Base-by-base conservation (phyloP, 2,329 filamentous ascomycete species). In the Clonostachys solani region DNA sequence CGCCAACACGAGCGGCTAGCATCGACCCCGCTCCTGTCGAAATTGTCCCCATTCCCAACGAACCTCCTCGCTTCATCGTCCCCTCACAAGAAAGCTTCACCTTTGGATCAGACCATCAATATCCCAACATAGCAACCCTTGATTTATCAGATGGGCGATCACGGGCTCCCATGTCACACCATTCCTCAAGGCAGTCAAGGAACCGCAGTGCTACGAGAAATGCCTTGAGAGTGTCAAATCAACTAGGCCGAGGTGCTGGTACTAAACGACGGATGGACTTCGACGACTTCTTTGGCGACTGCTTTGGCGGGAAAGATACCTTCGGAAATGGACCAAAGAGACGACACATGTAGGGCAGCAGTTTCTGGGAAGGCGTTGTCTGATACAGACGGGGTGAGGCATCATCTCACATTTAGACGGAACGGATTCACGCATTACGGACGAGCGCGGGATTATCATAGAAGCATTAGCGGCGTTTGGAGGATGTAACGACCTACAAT, bases 201-300 rank as follows among this genome's bases (percentile, higher is more conserved):
- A 37, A 52, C 55, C n/a, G 59, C 55, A 19, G 51, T 52, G 23
- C 23, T 29, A 29, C 23, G 23, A 17, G n/a, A 5, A 46, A 38
- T 29, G 9, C 33, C 9, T 42, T 36, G n/a, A 15, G 40, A 33
- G 16, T n/a, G 9, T n/a, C 47, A 9, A 56, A 63, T 52, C 72
- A 77, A 43, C 67, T 88, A 9, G 82, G 83, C 5, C 77, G 77
- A 49, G 83, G 81, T 7, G 80, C 85, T 9, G 87, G 87, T 2
- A 77, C 82, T 55, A 92, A 92, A 64, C 78, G 87, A 40, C 80
- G 86, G 56, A 77, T 89, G 55, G 86, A 87, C 56, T 78, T 88
- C 57, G 80, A 82, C 19, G 87, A 92, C 58, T 83, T 90, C 46
- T 91, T 91, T 60, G 86, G 89, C 8, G 80, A 81, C 46, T 82